Evolutionary conservation across 2,329 filamentous ascomycete species (phyloP), one percentile per base, ranked within the genome.

Genomic region (Trichoderma afroharzianum): DNA sequence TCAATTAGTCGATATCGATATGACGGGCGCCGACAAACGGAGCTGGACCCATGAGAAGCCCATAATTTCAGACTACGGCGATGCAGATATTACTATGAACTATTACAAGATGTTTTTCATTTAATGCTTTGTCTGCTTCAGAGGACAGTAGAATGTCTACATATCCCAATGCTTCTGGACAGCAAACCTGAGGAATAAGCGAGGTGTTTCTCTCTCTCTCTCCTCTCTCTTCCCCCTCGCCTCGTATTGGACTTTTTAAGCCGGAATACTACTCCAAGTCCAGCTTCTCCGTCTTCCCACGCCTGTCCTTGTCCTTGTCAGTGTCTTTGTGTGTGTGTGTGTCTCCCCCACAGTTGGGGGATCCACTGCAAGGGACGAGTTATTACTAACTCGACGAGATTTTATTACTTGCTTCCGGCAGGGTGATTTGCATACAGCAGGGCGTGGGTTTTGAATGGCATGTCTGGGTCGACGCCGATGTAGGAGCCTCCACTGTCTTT

Each of bases 331-430:
- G 39, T 43, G 39, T 43, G 43, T 47, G 18, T 47, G 43, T 50
- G 43, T 50, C 39, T 50, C 61, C 61, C 61, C 61, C 61, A 63
- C 61, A 63, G 39, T 21, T 47, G 32, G 50, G 12, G 63, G 63
- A 36, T 58, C 63, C 63, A 68, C 63, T 58, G 63, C 53, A 57
- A 57, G 53, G 63, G 53, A 12, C 28, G 24, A 24, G 33, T 58
- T 18, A 68, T 68, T 68, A 68, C 32, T 68, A 58, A 68, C 63
- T 58, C 33, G 63, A 57, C 50, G 33, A 39, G 32, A 68, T 68
- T 68, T 55, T 68, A 68, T 68, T 58, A 68, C 63, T 36, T 30
- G 32, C 26, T 58, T 58, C 15, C 8, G 21, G 47, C 11, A 14
- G 43, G n/a, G 39, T 15, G 18, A 64, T 57, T n/a, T 57, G 50